Evolutionary conservation across 805 yeast genomes (phyloP).

Genomic region (Kurtzmaniella fragi): DNA sequence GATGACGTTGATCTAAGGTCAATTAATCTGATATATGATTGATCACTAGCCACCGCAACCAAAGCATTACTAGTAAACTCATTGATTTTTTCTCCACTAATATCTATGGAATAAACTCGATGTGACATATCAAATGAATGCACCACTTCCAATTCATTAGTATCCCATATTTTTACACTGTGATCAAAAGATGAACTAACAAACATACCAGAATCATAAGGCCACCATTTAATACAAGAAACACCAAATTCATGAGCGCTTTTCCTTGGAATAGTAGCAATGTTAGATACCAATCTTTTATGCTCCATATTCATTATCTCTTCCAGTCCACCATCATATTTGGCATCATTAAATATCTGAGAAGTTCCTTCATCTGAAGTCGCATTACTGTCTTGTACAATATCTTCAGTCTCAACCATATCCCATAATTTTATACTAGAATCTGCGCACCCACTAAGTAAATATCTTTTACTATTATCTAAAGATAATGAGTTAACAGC

Average conservation of each 20-base stretch:
- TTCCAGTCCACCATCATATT: conserved; percentile 13
- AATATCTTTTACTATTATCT: conserved; percentile 44
- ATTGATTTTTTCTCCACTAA: conserved; percentile 24
- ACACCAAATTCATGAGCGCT: conserved; percentile 65
- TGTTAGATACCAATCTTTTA: conserved; percentile 16
- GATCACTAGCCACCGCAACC: conserved; percentile 69
- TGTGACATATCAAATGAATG: conserved; percentile 60
- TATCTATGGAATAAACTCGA: conserved; percentile 64
- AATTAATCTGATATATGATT: conserved; percentile 60
- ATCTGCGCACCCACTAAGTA: conserved; percentile 73
- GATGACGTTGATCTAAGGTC: conserved; percentile 72
- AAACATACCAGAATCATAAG: conserved; percentile 80
- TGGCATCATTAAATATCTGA: conserved; percentile 14
- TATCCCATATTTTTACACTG: conserved; percentile 76
- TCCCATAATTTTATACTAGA: conserved; percentile 68
- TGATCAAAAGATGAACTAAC: conserved; percentile 77
- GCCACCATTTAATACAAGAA: conserved; percentile 83
- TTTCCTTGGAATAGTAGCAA: conserved; percentile 34
- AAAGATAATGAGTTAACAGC: conserved; percentile 56
- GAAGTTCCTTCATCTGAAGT: conserved; percentile 8
- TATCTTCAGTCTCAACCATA: conserved; percentile 19
- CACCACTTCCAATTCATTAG: conserved; percentile 58
- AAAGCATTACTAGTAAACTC: conserved; percentile 38
- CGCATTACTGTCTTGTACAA: conserved; percentile 7
- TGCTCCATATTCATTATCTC: conserved; percentile 15